Base-by-base conservation (phyloP, 2,329 filamentous ascomycete genomes). In the Venturia carpophila region DNA sequence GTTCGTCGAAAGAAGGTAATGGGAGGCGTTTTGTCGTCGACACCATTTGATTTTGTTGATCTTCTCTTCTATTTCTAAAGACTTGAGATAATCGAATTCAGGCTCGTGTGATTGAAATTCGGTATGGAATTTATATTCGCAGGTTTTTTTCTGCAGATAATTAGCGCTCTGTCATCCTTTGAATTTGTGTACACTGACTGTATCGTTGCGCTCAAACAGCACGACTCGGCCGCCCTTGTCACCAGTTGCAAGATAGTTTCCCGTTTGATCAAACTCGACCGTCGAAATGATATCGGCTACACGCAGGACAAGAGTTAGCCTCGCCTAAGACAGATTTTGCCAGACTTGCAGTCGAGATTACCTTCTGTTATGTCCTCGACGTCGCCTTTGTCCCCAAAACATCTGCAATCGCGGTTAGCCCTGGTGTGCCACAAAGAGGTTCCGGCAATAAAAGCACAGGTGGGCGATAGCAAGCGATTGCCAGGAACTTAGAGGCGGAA, bases 41-140 rank as follows among this genome's bases (percentile, higher is more conserved):
- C 94, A 99, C 94, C 94, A 99, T 79, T 97, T 99, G 81, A 99
- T 99, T 83, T 99, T 99, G 84, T 99, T 99, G 84, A 99, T 99
- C 82, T 99, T 99, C 79, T 99, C 94, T 83, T 99, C 94, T 74
- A 99, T 99, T 79, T 99, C 94, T 71, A 99, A 84, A 42, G 94
- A 99, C 80, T 99, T 99, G 70, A 99, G 86, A 77, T 99, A 99
- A 78, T 99, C 94, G 78, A 99, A 99, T 79, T 99, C 94, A 68
- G 94, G 94, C 76, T 99, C 94, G 80, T 99, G 94, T 72, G 94
- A 99, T 81, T 99, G 94, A 73, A 99, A 99, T 76, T 99, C 94
- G 77, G 94, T 99, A 78, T 99, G 94, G 78, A 99, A 99, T 78
- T 97, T 99, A 84, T 99, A 99, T 79, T 99, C 94, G 85, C 94